These are phyloP conservation scores for Roridomyces roridus DNA, from an alignment of 768 basidiomycete genomes.

Conservation along the genomic window DNA sequence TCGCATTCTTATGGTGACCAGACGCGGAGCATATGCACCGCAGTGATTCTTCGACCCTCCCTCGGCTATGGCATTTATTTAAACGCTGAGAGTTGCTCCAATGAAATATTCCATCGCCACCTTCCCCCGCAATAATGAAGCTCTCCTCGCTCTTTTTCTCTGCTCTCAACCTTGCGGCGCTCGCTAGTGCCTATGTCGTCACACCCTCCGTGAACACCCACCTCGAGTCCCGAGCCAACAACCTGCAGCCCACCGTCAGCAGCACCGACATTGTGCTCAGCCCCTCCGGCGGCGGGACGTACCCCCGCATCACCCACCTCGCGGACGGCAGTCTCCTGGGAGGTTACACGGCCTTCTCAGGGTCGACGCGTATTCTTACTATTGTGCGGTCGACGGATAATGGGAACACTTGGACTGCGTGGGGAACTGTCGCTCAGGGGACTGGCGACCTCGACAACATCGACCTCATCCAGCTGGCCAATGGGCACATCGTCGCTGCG, in stretches of 20 bases:
- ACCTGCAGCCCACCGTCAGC: constrained; percentile 15
- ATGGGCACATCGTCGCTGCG: constrained; percentile 17
- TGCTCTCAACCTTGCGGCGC: no score
- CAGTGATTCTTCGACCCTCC: no score
- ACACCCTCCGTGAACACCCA: no score
- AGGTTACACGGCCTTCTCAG: constrained; percentile 4
- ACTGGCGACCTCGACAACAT: constrained; percentile 25
- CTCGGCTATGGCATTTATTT: no score
- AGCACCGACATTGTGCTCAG: background rate
- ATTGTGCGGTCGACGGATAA: constrained; percentile 23
- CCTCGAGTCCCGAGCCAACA: constrained; percentile 21
- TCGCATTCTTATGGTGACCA: no score
- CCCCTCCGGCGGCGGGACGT: constrained; percentile 14
- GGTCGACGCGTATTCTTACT: constrained; percentile 4
- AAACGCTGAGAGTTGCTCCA: no score
- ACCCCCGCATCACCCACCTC: constrained; percentile 22
- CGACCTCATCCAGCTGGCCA: constrained; percentile 13
- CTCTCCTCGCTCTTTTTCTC: no score
- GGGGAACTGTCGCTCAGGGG: constrained; percentile 11
- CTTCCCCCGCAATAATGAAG: no score
- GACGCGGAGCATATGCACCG: no score
- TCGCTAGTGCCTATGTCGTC: no score
- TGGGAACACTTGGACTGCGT: constrained; percentile 6
- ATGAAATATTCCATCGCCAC: no score
- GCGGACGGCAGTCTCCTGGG: constrained; percentile 22